phyloP scores from a whole-genome alignment of 1,284 basidiomycete species.

The Phaffia rhodozyma region DNA sequence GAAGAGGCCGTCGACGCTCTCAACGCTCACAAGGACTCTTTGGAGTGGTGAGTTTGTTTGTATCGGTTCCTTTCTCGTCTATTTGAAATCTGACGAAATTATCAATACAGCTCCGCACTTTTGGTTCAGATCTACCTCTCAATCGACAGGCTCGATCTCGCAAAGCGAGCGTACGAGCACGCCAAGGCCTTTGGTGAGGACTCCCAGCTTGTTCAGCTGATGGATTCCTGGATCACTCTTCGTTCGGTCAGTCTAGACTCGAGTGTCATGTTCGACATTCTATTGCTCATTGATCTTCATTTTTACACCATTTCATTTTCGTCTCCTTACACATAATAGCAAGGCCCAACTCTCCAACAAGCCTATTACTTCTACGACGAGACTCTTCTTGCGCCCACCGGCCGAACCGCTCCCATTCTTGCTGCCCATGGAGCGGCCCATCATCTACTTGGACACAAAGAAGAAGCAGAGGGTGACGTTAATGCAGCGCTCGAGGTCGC shows the following conservation, averaged over 20 bases:
- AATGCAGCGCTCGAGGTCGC: constrained; percentile 55
- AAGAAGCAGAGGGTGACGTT: constrained; percentile 71
- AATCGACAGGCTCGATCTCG: constrained; percentile 69
- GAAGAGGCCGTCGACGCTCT: constrained; percentile 86
- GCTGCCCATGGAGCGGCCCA: constrained; percentile 74
- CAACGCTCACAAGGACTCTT: constrained; percentile 56
- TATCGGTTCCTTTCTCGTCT: background rate
- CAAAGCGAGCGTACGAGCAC: constrained; percentile 66
- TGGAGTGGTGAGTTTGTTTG: constrained; percentile 58
- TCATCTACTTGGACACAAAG: constrained; percentile 63
- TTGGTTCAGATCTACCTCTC: constrained; percentile 74
- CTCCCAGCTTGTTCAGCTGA: constrained; percentile 73
- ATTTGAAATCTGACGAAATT: constrained; percentile 17
- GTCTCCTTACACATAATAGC: constrained; percentile 34
- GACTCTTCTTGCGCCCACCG: constrained; percentile 68
- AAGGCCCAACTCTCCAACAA: constrained; percentile 40
- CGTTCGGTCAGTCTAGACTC: constrained; percentile 48
- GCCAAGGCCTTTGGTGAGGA: constrained; percentile 80
- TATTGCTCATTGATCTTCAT: background rate
- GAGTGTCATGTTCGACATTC: background rate
- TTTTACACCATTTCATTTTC: background rate
- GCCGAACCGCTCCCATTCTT: constrained; percentile 52
- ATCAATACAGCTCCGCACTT: constrained; percentile 53
- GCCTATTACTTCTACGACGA: constrained; percentile 81
- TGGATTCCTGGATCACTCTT: constrained; percentile 76